Percentiles rank a stretch among this genome's conserved stretches.
phyloP scores from a whole-genome alignment of 2,329 filamentous ascomycete species.

The Mycogone perniciosa region DNA sequence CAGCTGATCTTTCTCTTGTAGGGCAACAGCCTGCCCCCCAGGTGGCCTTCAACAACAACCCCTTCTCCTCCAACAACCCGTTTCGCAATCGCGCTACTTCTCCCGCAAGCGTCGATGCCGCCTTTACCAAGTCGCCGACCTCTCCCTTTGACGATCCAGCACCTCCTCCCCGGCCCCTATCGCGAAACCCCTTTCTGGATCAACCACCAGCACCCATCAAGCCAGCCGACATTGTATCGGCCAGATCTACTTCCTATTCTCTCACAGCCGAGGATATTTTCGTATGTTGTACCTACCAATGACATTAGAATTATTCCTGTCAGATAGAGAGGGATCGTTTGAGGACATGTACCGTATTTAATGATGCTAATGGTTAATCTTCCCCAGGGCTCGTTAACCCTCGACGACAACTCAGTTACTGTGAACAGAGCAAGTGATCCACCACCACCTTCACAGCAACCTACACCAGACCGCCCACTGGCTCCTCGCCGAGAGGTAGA shows the following conservation, averaged over 20 bases:
- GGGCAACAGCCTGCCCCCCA: conserved; percentile 15
- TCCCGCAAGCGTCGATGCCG: conserved; percentile 36
- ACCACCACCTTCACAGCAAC: conserved; percentile 31
- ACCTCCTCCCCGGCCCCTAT: conserved; percentile 52
- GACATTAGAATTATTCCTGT: not conserved
- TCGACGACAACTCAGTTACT: conserved; percentile 50
- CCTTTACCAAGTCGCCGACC: conserved; percentile 34
- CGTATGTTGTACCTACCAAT: conserved; percentile 48
- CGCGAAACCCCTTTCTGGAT: conserved; percentile 72
- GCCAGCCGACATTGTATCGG: conserved; percentile 45
- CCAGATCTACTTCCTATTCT: conserved; percentile 38
- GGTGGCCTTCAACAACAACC: conserved; percentile 38
- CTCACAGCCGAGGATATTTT: conserved; percentile 65
- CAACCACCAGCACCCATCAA: conserved; percentile 36
- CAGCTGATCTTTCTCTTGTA: conserved; percentile 14
- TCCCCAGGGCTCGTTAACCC: conserved; percentile 58
- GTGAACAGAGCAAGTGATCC: conserved; percentile 28
- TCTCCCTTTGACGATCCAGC: conserved; percentile 55
- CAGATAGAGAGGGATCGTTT: not conserved
- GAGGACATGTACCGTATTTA: no score
- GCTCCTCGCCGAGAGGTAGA: conserved; percentile 28
- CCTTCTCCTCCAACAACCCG: conserved; percentile 73
- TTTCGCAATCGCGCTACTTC: conserved; percentile 68
- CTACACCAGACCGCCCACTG: conserved; percentile 25
- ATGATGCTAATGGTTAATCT: conserved; percentile 8